Evolutionary conservation across 495 filamentous ascomycete genomes (phyloP), one percentile per base, ranked within the genome.

Genomic region (Hyaloscypha hepaticicola): DNA sequence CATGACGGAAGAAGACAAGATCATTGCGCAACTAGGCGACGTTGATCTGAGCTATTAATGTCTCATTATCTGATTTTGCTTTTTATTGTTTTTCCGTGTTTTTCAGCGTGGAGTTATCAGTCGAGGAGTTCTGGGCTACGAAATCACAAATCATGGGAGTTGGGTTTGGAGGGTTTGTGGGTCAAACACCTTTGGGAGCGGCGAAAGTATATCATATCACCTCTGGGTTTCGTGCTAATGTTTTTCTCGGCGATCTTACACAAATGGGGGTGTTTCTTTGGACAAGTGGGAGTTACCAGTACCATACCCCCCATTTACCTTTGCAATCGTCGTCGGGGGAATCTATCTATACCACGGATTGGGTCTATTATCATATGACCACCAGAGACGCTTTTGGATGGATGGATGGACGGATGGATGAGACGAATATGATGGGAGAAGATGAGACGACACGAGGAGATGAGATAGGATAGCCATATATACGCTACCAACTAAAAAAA

Each of bases 1-100:
- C 65, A 72, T 76, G 66, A 76, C 77, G 27, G 74, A 75, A 67
- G 77, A 80, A 64, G 77, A 78, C 53, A 78, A 79, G 65, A 77
- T 77, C 60, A 74, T 79, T 48, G 72, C 76, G 25, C 70, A 76
- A 65, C 70, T 80, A 65, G 74, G 75, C 57, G 74, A 78, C 59
- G 77, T 80, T 52, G 77, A 80, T 62, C 73, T 80, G 55, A 78
- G 63, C 62, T 69, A 70, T 51, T 70, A 69, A 69, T 68, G 55
- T 59, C 51, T 29, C 38, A 55, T 49, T 22, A n/a, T n/a, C n/a
- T n/a, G 51, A 50, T 58, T 62, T 61, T 63, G 9, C 58, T 65
- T 63, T 63, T 63, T 60, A 48, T 45, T n/a, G n/a, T n/a, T n/a
- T n/a, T 72, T 72, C 26, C 56, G 34, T 66, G 68, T 70, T 64